Percentiles rank a stretch among this genome's conserved stretches.
Conservation (phyloP, 2,329 filamentous ascomycete species). For the Exserohilum rostratum region DNA sequence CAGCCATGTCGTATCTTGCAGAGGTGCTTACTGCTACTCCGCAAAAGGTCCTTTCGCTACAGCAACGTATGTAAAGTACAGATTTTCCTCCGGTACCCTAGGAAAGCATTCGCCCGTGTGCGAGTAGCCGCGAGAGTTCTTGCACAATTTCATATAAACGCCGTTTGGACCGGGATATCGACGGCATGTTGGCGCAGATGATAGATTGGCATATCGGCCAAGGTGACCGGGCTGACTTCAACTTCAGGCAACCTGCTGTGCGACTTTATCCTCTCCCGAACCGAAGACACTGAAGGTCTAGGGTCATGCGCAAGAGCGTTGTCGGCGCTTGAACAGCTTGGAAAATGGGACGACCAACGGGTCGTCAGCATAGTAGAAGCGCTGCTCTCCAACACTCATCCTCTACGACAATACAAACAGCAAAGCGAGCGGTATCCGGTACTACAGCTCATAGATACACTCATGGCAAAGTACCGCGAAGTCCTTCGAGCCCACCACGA, state of each 20-base stretch:
- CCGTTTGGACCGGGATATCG: no score
- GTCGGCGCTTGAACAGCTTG: constrained; percentile 63
- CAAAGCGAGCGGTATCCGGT: constrained; percentile 66
- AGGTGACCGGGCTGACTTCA: background rate
- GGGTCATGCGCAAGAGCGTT: constrained; percentile 65
- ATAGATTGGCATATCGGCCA: background rate
- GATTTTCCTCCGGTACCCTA: background rate
- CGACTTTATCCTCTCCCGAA: constrained; percentile 68
- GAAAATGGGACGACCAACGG: constrained; percentile 65
- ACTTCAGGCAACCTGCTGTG: constrained; percentile 61
- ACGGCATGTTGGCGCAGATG: background rate
- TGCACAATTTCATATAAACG: background rate
- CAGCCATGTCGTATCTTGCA: constrained; percentile 58
- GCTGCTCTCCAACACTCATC: constrained; percentile 59
- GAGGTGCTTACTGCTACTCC: constrained; percentile 59
- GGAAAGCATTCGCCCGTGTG: background rate
- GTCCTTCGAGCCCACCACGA: constrained; percentile 59
- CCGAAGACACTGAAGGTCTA: constrained; percentile 60
- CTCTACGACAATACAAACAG: constrained; percentile 67
- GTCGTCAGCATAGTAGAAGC: constrained; percentile 60
- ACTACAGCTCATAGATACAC: constrained; percentile 64
- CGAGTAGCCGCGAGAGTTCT: background rate
- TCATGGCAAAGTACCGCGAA: constrained; percentile 64
- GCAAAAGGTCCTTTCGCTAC: constrained; percentile 62
- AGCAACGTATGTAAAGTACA: constrained; percentile 56